Conservation (phyloP, 164 flowering plant species). For the Macadamia integrifolia region DNA sequence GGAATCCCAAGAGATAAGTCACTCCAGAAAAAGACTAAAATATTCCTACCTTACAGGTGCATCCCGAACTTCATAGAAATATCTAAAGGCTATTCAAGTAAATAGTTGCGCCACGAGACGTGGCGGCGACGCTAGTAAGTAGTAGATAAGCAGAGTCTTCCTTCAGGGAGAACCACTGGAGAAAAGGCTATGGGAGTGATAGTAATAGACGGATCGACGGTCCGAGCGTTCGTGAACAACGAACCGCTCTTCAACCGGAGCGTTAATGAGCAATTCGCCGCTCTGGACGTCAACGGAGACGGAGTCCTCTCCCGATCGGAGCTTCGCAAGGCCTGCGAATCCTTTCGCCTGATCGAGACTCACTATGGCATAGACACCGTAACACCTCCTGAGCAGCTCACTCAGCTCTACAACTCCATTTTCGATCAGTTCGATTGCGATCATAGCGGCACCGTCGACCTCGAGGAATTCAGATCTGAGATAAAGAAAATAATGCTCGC, state of each 20-base stretch:
- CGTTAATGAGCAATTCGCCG: slow-evolving; percentile 44
- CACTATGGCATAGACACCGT: slow-evolving; percentile 67
- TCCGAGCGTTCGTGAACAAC: slow-evolving; percentile 52
- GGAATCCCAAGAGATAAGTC: too few relatives aligned
- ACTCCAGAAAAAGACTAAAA: too few relatives aligned
- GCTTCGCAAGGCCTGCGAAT: slow-evolving; percentile 71
- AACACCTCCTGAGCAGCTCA: slow-evolving; percentile 63
- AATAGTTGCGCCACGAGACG: too few relatives aligned
- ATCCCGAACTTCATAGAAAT: too few relatives aligned
- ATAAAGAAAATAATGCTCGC: slow-evolving; percentile 82
- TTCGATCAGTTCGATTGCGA: slow-evolving; percentile 73
- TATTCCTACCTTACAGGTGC: too few relatives aligned
- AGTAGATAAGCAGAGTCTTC: not conserved
- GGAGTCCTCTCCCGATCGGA: slow-evolving; percentile 73
- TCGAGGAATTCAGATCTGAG: slow-evolving; percentile 61
- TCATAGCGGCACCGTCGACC: slow-evolving; percentile 59
- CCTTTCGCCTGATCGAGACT: slow-evolving; percentile 59
- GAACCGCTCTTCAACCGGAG: slow-evolving; percentile 52
- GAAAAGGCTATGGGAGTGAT: slow-evolving; percentile 14
- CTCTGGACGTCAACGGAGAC: slow-evolving; percentile 66
- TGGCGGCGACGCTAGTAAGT: too few relatives aligned
- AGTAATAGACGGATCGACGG: slow-evolving; percentile 65
- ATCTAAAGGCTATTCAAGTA: too few relatives aligned
- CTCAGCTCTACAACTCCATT: slow-evolving; percentile 66
- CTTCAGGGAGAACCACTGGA: not conserved